phyloP scores from a whole-genome alignment of 208 protist genomes.

The Crithidia acanthocephali region DNA sequence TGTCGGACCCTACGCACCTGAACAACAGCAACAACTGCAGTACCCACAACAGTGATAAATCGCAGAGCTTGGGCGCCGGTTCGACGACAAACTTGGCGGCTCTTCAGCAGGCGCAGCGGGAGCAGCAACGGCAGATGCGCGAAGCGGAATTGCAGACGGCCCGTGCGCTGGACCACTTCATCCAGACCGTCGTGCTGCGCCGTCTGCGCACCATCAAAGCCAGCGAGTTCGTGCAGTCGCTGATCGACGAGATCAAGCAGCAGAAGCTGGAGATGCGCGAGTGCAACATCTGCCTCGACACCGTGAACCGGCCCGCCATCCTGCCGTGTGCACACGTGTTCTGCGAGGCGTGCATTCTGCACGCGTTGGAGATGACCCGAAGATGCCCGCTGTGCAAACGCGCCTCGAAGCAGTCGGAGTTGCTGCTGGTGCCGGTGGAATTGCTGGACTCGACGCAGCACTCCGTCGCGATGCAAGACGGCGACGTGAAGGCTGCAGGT shows the following conservation, averaged over 20 bases:
- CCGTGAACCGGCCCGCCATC: slow-evolving; percentile 55
- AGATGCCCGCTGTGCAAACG: slow-evolving; percentile 70
- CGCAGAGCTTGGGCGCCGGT: too few relatives aligned
- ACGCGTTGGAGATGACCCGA: slow-evolving; percentile 45
- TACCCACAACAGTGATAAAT: too few relatives aligned
- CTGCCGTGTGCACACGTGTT: slow-evolving; percentile 85
- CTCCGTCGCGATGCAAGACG: background rate
- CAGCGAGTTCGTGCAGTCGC: slow-evolving; percentile 52
- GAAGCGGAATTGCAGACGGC: slow-evolving; percentile 18
- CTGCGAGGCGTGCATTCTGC: slow-evolving; percentile 65
- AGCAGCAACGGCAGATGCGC: slow-evolving; percentile 1
- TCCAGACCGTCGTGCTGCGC: slow-evolving; percentile 27
- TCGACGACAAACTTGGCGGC: too few relatives aligned
- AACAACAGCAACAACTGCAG: background rate
- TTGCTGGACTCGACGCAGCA: slow-evolving; percentile 23
- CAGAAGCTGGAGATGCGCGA: slow-evolving; percentile 54
- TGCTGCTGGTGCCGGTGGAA: slow-evolving; percentile 52
- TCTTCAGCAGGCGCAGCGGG: background rate
- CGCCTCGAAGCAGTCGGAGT: slow-evolving; percentile 22
- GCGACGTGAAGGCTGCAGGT: background rate
- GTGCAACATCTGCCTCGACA: slow-evolving; percentile 83
- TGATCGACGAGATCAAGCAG: slow-evolving; percentile 46
- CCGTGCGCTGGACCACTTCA: slow-evolving; percentile 28
- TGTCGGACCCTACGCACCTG: background rate
- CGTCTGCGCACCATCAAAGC: slow-evolving; percentile 25